Conservation (phyloP, 129 eudicot species). For the Dittrichia graveolens region DNA sequence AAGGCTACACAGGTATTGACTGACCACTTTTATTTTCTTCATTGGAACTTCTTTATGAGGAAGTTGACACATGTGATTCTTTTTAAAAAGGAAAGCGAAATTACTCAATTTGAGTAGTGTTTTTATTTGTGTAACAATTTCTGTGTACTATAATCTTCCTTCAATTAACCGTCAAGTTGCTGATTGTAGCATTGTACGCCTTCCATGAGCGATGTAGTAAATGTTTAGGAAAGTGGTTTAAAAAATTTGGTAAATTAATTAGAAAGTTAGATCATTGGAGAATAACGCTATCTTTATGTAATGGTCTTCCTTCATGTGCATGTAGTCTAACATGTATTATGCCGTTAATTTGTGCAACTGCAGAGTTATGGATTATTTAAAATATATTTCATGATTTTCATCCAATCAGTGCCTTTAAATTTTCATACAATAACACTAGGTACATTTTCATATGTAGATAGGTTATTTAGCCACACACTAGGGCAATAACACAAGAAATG, state of each 20-base stretch:
- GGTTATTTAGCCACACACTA: constrained; percentile 5
- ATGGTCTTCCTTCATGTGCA: no score
- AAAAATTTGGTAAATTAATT: no score
- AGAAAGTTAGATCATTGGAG: no score
- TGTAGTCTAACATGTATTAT: not conserved
- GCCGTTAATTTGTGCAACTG: not conserved
- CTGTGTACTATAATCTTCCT: not conserved
- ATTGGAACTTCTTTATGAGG: not conserved
- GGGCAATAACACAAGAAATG: not conserved
- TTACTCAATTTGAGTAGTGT: not conserved
- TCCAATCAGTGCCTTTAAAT: constrained; percentile 10
- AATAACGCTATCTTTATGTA: no score
- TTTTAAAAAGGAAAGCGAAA: not conserved
- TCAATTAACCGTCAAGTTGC: not conserved
- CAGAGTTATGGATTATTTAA: not conserved
- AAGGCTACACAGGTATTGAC: constrained; percentile 72
- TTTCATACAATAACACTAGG: not conserved
- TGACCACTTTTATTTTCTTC: not conserved
- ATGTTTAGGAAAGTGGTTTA: not conserved
- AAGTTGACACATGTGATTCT: not conserved
- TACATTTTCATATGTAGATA: constrained; percentile 7
- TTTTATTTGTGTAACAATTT: not conserved
- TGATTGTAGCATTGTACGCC: constrained; percentile 1
- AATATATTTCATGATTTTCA: not conserved
- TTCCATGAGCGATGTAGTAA: not conserved